A percentile compares a stretch with the other conserved stretches of the same genome.
Evolutionary conservation across 2,329 filamentous ascomycete genomes (phyloP).

Genomic region (Acephala macrosclerotiorum): DNA sequence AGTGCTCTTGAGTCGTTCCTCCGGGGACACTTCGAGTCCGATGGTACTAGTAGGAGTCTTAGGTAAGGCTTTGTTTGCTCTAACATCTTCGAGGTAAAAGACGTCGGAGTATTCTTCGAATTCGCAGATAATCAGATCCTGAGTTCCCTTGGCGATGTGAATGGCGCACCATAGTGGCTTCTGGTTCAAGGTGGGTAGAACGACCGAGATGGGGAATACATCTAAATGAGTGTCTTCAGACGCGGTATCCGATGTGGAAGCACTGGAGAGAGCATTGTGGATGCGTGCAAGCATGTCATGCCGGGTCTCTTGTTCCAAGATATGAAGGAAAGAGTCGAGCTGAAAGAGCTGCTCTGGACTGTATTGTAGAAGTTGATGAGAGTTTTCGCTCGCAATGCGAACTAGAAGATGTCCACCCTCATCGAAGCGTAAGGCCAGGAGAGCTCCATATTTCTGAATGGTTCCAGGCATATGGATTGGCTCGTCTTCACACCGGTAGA

Average conservation of each 20-base stretch:
- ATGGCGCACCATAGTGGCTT: slow-evolving; percentile 37
- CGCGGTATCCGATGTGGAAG: neutral
- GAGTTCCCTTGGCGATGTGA: slow-evolving; percentile 29
- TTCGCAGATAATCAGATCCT: slow-evolving; percentile 36
- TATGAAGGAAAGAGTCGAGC: slow-evolving; percentile 34
- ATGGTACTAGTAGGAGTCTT: slow-evolving; percentile 20
- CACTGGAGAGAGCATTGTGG: slow-evolving; percentile 29
- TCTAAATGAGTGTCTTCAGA: slow-evolving; percentile 33
- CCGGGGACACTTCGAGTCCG: slow-evolving; percentile 28
- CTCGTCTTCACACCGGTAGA: slow-evolving; percentile 35
- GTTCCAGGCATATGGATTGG: slow-evolving; percentile 39
- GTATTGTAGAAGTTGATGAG: slow-evolving; percentile 32
- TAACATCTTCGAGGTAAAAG: slow-evolving; percentile 31
- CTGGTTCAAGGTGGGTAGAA: slow-evolving; percentile 24
- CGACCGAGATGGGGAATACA: slow-evolving; percentile 31
- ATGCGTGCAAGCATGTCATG: slow-evolving; percentile 35
- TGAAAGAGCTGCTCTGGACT: slow-evolving; percentile 36
- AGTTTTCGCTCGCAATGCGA: slow-evolving; percentile 39
- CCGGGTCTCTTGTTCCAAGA: slow-evolving; percentile 28
- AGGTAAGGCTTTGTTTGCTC: slow-evolving; percentile 25
- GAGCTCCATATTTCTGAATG: slow-evolving; percentile 34
- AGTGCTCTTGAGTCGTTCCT: slow-evolving; percentile 35
- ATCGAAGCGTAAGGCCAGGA: slow-evolving; percentile 34
- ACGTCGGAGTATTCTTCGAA: slow-evolving; percentile 37
- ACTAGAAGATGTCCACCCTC: slow-evolving; percentile 30